Conservation (phyloP, 805 yeast genomes). For the Pachysolen tannophilus region DNA sequence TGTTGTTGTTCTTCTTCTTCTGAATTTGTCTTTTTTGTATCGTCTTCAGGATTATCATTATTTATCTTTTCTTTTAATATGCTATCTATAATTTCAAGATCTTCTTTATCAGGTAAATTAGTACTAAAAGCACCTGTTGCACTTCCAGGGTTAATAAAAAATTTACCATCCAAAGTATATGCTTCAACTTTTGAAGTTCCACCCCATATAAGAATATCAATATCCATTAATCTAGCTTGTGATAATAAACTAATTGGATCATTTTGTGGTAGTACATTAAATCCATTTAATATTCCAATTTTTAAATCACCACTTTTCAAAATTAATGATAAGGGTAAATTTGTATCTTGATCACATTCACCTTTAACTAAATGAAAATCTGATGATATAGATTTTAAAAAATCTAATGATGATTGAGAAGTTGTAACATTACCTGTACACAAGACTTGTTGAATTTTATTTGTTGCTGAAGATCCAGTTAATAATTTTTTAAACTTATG, state of each 20-base stretch:
- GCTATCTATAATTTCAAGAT: slow-evolving; percentile 30
- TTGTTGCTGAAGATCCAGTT: slow-evolving; percentile 63
- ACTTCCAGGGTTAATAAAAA: slow-evolving; percentile 94
- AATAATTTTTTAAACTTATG: slow-evolving; percentile 64
- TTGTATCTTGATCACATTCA: slow-evolving; percentile 55
- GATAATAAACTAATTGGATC: slow-evolving; percentile 81
- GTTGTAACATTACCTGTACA: slow-evolving; percentile 79
- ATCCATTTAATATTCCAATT: slow-evolving; percentile 83
- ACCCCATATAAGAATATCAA: slow-evolving; percentile 86
- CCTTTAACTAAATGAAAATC: slow-evolving; percentile 76
- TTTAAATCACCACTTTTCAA: slow-evolving; percentile 63
- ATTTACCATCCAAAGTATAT: slow-evolving; percentile 83
- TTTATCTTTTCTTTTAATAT: slow-evolving; percentile 21
- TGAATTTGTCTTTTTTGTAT: slow-evolving; percentile 5
- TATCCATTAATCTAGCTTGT: slow-evolving; percentile 85
- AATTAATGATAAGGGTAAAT: slow-evolving; percentile 55
- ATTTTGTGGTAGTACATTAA: slow-evolving; percentile 71
- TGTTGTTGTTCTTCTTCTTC: too few relatives aligned
- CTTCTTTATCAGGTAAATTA: slow-evolving; percentile 52
- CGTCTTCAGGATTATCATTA: slow-evolving; percentile 8
- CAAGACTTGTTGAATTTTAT: slow-evolving; percentile 77
- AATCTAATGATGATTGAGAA: slow-evolving; percentile 53
- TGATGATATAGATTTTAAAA: slow-evolving; percentile 60
- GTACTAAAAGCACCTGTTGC: slow-evolving; percentile 86
- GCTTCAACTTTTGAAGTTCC: slow-evolving; percentile 93